Evolutionary conservation across 257 asterid genomes (phyloP), one percentile per base, ranked within the genome.

Genomic region (Handroanthus guayacan): DNA sequence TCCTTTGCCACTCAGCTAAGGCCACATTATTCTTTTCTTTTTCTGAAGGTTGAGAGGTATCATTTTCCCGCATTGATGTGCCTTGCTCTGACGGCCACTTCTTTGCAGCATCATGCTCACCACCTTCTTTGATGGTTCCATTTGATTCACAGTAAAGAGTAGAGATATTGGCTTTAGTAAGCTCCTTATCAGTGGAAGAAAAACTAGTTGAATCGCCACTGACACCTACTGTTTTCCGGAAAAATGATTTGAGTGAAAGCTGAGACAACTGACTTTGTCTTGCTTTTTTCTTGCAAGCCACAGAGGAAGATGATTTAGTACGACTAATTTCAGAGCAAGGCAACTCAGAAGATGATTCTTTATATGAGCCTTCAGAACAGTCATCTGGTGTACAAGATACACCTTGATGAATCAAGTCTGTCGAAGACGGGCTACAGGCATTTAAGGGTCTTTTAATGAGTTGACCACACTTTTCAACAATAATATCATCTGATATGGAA

Each of bases 1-100:
- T 95, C 87, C 99, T 91, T 81, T 93, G 97, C 99, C 99, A 95
- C 88, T 95, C 97, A 74, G 78, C 74, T 62, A 84, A 74, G 39
- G 99, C 97, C 67, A 41, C 74, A 70, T 74, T 81, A 13, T 78
- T 80, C 76, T 84, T 87, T 70, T 85, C 90, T 60, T 81, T 88
- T 75, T 80, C 87, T 38, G 87, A 62, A 79, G 80, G 58, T 67
- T 81, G 84, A 58, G 84, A 79, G 54, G 36, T 71, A 72, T 78
- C 80, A 67, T 83, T 85, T 62, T 71, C 88, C 62, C 73, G 85
- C 52, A 51, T 68, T 50, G 82, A 61, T 65, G 82, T 69, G 54
- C 71, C 74, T 68, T 66, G 82, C 43, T 64, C 81, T 41, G 82
- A 67, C 69, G 68, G 76, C 67, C 78, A 58, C 75, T 79, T 86